Base-by-base conservation (phyloP, 129 eudicot genomes). In the Centella asiatica region DNA sequence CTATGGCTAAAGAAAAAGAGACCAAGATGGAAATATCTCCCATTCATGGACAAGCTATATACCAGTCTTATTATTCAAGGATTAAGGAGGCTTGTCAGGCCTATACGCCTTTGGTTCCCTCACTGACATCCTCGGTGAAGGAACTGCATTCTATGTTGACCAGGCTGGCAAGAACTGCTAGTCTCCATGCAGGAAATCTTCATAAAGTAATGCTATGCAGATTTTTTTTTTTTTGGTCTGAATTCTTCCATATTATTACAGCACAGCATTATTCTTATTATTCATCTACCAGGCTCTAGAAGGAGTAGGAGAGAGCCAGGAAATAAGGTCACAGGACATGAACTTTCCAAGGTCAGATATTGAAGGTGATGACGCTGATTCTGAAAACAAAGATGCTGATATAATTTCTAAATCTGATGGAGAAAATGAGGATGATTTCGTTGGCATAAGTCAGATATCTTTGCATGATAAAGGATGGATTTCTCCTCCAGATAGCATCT, bases 31-130 rank as follows among this genome's bases (percentile, higher is more conserved):
- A 82, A 72, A 87, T 92, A 59, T 76, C 95, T 62, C 99, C 89
- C 3, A 77, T 92, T 77, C 99, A 92, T 80, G 99, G 99, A 37
- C 90, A 92, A 74, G 99, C 99, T 62, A 92, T 92, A 70, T 74
- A 82, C 76, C 99, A 85, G 62, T 92, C 99, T 64, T 92, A 92
- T 53, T 67, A 74, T 66, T 44, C 57, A 44, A 83, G 86, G 66
- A 75, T 80, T 27, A 76, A 71, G 56, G 96, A 92, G 69, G 88
- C 96, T 70, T 76, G 80, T 64, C 81, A 80, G 66, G 68, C 77
- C 23, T 78, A 81, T 55, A 92, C 72, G 69, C 89, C 96, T 44
- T 77, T 87, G 81, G 86, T 87, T 44, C 90, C 88, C 22, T 77
- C 89, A 47, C 80, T 92, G 46, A 74, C 83, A 9, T 69, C 67